These are phyloP conservation scores for Warburgia ugandensis DNA, from an alignment of 164 flowering plant genomes.

Conservation along the genomic window DNA sequence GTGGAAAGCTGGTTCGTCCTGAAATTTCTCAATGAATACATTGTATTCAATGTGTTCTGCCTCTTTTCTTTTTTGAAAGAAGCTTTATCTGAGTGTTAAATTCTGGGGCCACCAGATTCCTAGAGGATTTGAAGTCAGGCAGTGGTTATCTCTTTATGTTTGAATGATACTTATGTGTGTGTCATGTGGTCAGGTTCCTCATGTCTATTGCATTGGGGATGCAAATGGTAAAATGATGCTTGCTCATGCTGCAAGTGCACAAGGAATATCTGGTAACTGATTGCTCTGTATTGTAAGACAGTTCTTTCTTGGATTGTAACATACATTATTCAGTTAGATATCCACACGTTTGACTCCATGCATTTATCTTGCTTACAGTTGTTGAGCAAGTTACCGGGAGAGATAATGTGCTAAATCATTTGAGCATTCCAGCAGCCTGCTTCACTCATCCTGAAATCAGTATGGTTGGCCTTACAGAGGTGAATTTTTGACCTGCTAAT, in stretches of 20 bases:
- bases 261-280: conserved; percentile 80
- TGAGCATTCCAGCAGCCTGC: conserved; percentile 97
- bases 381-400: conserved; percentile 92
- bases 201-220: conserved; percentile 97
- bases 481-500: conserved; percentile 14
- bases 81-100: background rate
- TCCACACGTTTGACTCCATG: conserved; percentile 1
- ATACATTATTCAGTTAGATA: background rate
- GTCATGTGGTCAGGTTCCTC: conserved; percentile 56
- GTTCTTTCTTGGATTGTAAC: no score
- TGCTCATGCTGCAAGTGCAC: conserved; percentile 99
- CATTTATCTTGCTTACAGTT: conserved; percentile 36
- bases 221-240: conserved; percentile 99
- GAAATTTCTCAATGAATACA: conserved; percentile 7
- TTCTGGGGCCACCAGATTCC: no score
- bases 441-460: conserved; percentile 99
- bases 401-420: conserved; percentile 88
- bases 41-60: background rate
- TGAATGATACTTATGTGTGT: background rate
- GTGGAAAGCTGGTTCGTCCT: conserved; percentile 68
- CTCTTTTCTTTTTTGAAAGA: background rate
- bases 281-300: background rate
- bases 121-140: no score
- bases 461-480: conserved; percentile 99
- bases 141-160: background rate